phyloP scores from a whole-genome alignment of 2,329 filamentous ascomycete genomes.

The Stagonosporopsis vannaccii region DNA sequence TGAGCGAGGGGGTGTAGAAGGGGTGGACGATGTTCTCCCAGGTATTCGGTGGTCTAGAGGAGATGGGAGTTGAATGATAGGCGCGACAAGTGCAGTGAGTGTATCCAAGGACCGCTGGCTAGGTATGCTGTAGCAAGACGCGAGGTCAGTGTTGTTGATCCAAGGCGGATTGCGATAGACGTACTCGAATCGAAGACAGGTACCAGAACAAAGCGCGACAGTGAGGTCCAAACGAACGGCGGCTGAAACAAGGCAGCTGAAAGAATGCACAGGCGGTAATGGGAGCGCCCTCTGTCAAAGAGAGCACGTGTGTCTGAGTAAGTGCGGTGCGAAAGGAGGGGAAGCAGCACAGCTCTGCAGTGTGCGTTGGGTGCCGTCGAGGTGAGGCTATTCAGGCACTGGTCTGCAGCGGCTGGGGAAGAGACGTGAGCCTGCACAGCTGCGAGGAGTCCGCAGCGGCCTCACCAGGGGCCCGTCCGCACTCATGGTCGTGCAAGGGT shows the following conservation, averaged over 20 bases:
- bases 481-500: conserved; percentile 36
- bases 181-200: conserved; percentile 34
- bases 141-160: conserved; percentile 29
- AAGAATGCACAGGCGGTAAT: conserved; percentile 31
- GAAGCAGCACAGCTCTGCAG: conserved; percentile 48
- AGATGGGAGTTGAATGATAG: conserved; percentile 8
- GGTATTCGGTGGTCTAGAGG: conserved; percentile 2
- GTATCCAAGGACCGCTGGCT: conserved; percentile 13
- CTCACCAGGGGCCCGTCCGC: conserved; percentile 28
- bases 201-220: conserved; percentile 23
- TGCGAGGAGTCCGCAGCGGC: conserved; percentile 31
- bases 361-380: conserved; percentile 32
- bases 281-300: conserved; percentile 48
- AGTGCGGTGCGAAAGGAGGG: conserved; percentile 37
- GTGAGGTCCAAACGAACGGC: conserved; percentile 18
- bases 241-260: conserved; percentile 23
- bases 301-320: conserved; percentile 25
- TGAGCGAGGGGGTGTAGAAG: conserved; percentile 4
- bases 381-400: conserved; percentile 43
- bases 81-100: conserved; percentile 9
- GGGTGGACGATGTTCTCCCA: conserved; percentile 3
- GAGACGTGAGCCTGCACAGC: conserved; percentile 34
- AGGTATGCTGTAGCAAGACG: conserved; percentile 22
- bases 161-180: conserved; percentile 21
- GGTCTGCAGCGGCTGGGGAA: conserved; percentile 39